Base-by-base conservation (phyloP, 768 basidiomycete species). In the Strobilomyces echinocephalus region DNA sequence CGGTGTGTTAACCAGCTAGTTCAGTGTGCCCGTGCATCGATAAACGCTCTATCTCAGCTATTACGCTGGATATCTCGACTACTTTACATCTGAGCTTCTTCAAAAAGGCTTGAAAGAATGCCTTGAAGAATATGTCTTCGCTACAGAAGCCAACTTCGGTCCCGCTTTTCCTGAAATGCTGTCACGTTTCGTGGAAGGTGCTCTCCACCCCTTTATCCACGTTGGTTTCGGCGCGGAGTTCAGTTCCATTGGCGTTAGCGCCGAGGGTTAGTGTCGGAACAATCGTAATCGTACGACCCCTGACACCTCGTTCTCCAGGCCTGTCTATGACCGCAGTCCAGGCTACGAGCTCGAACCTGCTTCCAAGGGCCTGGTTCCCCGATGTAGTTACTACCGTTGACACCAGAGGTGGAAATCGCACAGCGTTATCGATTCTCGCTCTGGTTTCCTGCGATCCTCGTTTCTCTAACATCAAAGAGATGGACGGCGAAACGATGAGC, bases 131-230 rank as follows among this genome's bases (percentile, higher is more conserved):
- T 81, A 78, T 54, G 59, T 89, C 8, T 83, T 88, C 55, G 76
- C 81, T 2, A 33, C 57, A 3, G 66, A 72, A 33, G 76, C 71
- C 21, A 86, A 85, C 59, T 70, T 74, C 41, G 58, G 52, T 21
- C 3, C 26, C 31, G 12, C 46, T 1, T 26, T 35, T 15, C 63
- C 63, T 1, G 57, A 75, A 54, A 83, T 88, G 82, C 60, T 87
- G 14, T 74, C 73, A 41, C 77, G 85, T 11, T 76, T 83, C 56
- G 35, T 84, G 15, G 73, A 74, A 1, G 84, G 82, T 3, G 61
- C 85, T 8, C 26, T 88, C 5, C 87, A 89, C 59, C 81, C 86
- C 0, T 51, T 87, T 38, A 87, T 88, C 42, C 83, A 87, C 58
- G 58, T 70, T 3, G 85, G 83, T 14, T 79, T 80, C 64, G 85